Base-by-base conservation (phyloP, 805 yeast species). In the Kregervanrija pseudodelftensis region DNA sequence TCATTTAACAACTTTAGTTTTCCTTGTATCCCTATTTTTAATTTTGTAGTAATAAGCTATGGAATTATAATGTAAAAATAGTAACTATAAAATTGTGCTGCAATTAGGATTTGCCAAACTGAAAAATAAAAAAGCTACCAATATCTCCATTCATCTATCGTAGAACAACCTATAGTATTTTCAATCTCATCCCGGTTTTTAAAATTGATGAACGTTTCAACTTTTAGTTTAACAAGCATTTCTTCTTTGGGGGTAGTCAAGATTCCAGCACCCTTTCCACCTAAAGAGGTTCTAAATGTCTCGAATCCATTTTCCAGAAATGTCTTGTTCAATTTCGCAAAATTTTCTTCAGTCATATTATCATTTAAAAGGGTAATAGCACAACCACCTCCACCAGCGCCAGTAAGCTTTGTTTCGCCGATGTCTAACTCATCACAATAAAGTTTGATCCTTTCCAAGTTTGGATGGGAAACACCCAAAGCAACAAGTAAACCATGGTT, bases 381-480 rank as follows among this genome's bases (percentile, higher is more conserved):
- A 69, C 99, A 93, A 2, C 99, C 99, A 41, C 99, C 99, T 15
- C 99, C 99, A 33, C 99, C 99, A 0, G 99, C 99, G 36, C 99
- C 99, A 0, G 99, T 93, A 44, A 93, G 73, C 62, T 93, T 93
- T 0, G 99, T 91, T 46, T 84, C 80, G 8, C 99, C 99, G 13
- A 93, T 63, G 4, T 68, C 60, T 45, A 77, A 55, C 41, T 71
- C 73, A 57, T 85, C 90, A 17, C 87, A 74, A n/a, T 78, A 67
- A 15, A 76, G 65, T 56, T 80, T 82, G 30, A 91, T 78, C 41
- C 72, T 69, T 60, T 93, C 99, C 47, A 93, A 69, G n/a, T 83
- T 73, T 8, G 97, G 95, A 62, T 93, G 99, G 17, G 95, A 82
- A 9, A 93, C 99, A 3, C 96, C 96, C 12, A 93, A 63, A 0